Percentiles rank a stretch among this genome's conserved stretches.
These are phyloP conservation scores for Wolfiporia cocos DNA, from an alignment of 1,284 basidiomycete genomes.

Conservation along the genomic window DNA sequence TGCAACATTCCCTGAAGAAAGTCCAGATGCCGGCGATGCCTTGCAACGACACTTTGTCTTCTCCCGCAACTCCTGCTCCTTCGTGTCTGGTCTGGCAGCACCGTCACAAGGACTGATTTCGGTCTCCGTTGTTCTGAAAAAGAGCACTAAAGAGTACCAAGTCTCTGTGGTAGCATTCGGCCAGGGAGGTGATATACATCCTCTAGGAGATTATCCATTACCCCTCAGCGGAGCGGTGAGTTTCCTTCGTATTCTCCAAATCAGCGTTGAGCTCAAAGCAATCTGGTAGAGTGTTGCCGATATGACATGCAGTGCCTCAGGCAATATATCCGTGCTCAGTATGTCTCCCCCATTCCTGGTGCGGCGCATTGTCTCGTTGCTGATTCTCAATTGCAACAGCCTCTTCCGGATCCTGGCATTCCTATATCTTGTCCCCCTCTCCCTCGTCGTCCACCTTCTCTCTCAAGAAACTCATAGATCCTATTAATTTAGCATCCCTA, in stretches of 20 bases:
- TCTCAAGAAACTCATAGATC: conserved; percentile 26
- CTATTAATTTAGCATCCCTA: conserved; percentile 31
- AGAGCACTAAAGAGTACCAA: conserved; percentile 8
- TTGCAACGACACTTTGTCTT: conserved; percentile 43
- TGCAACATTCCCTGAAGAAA: conserved; percentile 20
- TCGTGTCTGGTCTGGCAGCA: conserved; percentile 29
- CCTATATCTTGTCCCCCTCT: conserved; percentile 31
- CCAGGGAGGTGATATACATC: conserved; percentile 4
- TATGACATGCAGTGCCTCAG: conserved; percentile 41
- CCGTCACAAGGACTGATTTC: conserved; percentile 27
- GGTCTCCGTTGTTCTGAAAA: conserved; percentile 19
- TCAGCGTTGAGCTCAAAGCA: neutral
- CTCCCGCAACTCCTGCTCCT: conserved; percentile 34
- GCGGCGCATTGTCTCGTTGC: neutral
- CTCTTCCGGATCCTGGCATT: conserved; percentile 40
- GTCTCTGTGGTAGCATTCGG: conserved; percentile 13
- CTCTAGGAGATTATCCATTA: conserved; percentile 13
- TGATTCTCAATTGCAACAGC: conserved; percentile 21
- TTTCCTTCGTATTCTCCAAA: too few species aligned
- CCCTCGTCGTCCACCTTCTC: conserved; percentile 14
- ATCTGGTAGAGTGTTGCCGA: conserved; percentile 22
- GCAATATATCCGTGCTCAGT: conserved; percentile 47
- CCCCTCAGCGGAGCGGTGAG: conserved; percentile 15
- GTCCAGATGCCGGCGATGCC: conserved; percentile 12
- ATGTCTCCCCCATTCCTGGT: conserved; percentile 23